Evolutionary conservation across 805 yeast species (phyloP).

Genomic region (Ogataea angusta): DNA sequence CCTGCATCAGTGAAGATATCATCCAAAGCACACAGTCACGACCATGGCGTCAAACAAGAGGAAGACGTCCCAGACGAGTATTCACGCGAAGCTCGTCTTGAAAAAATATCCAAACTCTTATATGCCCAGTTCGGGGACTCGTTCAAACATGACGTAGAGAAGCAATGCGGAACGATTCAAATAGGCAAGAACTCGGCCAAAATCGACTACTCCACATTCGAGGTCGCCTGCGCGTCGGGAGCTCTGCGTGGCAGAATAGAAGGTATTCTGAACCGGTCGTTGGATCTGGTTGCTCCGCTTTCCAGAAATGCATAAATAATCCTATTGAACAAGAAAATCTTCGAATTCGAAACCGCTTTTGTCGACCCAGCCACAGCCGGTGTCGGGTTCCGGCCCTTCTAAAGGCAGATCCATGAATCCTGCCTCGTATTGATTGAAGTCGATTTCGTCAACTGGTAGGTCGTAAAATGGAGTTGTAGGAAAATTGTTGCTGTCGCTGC

Average conservation of each 20-base stretch:
- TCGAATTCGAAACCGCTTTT: slow-evolving; percentile 42
- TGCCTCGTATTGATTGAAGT: slow-evolving; percentile 25
- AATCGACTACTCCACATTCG: slow-evolving; percentile 60
- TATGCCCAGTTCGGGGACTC: slow-evolving; percentile 88
- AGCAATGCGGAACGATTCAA: slow-evolving; percentile 52
- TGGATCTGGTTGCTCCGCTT: slow-evolving; percentile 80
- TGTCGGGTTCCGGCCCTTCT: slow-evolving; percentile 36
- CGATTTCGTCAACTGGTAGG: slow-evolving; percentile 24
- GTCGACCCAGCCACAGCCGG: slow-evolving; percentile 60
- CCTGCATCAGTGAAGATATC: slow-evolving; percentile 93
- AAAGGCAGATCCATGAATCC: slow-evolving; percentile 20
- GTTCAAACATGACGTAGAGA: slow-evolving; percentile 41
- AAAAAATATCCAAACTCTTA: slow-evolving; percentile 59
- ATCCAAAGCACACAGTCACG: slow-evolving; percentile 47
- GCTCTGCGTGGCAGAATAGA: slow-evolving; percentile 80
- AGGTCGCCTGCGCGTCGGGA: slow-evolving; percentile 67
- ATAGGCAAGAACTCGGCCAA: slow-evolving; percentile 76
- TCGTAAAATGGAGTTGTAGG: not conserved
- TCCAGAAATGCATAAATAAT: slow-evolving; percentile 35
- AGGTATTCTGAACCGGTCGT: slow-evolving; percentile 73
- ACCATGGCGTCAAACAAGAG: slow-evolving; percentile 20
- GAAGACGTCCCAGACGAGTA: slow-evolving; percentile 19
- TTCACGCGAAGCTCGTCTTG: slow-evolving; percentile 39
- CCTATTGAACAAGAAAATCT: slow-evolving; percentile 22
- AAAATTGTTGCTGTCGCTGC: not conserved